Base-by-base conservation (phyloP, 257 asterid species). In the Sherardia arvensis region DNA sequence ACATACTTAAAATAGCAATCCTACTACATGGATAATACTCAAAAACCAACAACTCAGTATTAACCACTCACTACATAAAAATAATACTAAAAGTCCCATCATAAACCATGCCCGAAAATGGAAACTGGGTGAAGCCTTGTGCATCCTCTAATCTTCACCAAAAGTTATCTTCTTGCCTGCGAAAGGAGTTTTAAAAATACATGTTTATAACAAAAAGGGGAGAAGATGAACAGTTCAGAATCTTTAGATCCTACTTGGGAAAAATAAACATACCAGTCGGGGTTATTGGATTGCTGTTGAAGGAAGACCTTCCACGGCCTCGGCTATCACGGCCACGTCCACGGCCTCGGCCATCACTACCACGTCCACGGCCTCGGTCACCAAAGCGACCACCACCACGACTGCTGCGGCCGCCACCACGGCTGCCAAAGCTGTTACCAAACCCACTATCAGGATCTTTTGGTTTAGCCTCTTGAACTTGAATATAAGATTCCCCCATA, bases 401-500 rank as follows among this genome's bases (percentile, higher is more conserved):
- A 1, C 80, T 30, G 5, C 76, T 25, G 53, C 76, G 66, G 27
- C 67, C 28, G 4, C 74, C 61, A 7, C 69, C 30, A 21, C 79
- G 71, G 11, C 67, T 11, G 8, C 80, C 80, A 71, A 80, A 74
- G 65, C 77, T 67, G 17, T 85, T 53, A 18, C 77, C 69, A n/a
- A 80, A 64, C 23, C 73, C 66, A 7, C 59, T 58, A 29, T 66
- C 36, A n/a, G n/a, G n/a, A 33, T 78, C 87, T 71, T 84, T 79
- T 18, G 94, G 90, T 65, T 45, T 88, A 2, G 95, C 91, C 79
- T 81, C 94, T 34, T 83, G 76, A 63, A 91, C 96, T 0, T 38
- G 33, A 68, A 91, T 62, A 36, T 47, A 8, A 64, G 58, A 38
- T 20, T 69, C 83, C 36, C 84, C 83, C 26, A 82, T 21, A 21